Evolutionary conservation across 177 flowering plant species (phyloP).

Genomic region (Vitis hybrid): DNA sequence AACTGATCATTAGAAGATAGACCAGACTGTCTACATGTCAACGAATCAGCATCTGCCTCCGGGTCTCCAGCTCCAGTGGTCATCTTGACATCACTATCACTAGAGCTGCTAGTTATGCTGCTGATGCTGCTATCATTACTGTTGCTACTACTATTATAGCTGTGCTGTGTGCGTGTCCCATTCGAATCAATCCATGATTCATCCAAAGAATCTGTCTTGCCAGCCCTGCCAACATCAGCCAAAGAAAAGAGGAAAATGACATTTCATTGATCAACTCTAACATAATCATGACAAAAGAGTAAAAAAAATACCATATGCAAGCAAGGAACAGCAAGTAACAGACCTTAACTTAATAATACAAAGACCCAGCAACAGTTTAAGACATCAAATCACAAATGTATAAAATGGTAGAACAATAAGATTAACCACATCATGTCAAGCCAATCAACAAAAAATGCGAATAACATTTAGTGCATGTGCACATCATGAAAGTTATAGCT

Average conservation of each 20-base stretch:
- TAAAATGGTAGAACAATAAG: not conserved
- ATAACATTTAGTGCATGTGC: too few species aligned
- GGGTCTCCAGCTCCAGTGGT: constrained; percentile 61
- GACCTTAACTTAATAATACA: not conserved
- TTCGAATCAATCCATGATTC: constrained; percentile 45
- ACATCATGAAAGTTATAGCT: too few species aligned
- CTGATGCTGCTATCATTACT: constrained; percentile 85
- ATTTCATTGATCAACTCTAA: constrained; percentile 13
- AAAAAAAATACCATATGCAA: not conserved
- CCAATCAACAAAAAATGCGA: too few species aligned
- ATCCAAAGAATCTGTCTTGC: constrained; percentile 43
- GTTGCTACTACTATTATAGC: constrained; percentile 76
- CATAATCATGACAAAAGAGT: constrained; percentile 2
- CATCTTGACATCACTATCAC: constrained; percentile 76
- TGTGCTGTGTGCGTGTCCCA: constrained; percentile 31
- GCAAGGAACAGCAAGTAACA: not conserved
- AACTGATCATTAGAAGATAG: constrained; percentile 66
- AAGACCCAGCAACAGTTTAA: not conserved
- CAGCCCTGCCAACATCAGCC: constrained; percentile 35
- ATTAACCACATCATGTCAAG: not conserved
- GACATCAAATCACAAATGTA: not conserved
- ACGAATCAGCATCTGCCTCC: constrained; percentile 98
- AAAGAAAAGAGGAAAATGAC: constrained; percentile 2
- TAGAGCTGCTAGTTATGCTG: constrained; percentile 77
- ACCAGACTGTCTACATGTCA: constrained; percentile 73